These are phyloP conservation scores for Coemansia sp. DNA, from an alignment of 192 early-diverging fungal genomes.

Conservation along the genomic window DNA sequence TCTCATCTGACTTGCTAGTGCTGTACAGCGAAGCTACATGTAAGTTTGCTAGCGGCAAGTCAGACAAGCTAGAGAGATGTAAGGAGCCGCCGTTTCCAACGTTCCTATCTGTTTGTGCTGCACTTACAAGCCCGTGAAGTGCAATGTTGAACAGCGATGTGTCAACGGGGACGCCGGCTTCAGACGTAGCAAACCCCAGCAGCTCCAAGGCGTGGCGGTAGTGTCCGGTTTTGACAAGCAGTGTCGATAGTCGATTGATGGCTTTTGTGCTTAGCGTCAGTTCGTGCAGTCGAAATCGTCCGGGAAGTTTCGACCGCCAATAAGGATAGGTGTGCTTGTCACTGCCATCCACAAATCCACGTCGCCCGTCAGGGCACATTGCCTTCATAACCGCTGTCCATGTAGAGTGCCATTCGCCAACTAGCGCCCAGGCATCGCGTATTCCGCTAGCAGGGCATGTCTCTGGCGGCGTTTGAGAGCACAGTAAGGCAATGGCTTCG, in stretches of 20 bases:
- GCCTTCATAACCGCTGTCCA: conserved; percentile 31
- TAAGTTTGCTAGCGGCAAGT: conserved; percentile 15
- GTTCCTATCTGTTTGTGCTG: neutral
- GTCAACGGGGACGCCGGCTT: conserved; percentile 21
- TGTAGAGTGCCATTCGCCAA: conserved; percentile 30
- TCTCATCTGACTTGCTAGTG: neutral
- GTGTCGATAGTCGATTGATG: conserved; percentile 9
- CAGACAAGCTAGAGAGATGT: conserved; percentile 6
- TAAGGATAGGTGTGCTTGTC: conserved; percentile 25
- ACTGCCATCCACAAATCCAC: conserved; percentile 11
- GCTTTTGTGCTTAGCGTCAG: conserved; percentile 39
- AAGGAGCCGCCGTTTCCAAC: neutral
- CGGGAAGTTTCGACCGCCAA: conserved; percentile 36
- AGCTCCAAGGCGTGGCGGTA: conserved; percentile 10
- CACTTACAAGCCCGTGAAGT: conserved; percentile 15
- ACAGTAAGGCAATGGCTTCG: conserved; percentile 8
- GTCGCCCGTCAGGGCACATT: conserved; percentile 31
- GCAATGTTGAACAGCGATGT: conserved; percentile 35
- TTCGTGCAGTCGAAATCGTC: conserved; percentile 27
- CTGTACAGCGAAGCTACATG: conserved; percentile 13
- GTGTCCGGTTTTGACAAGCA: conserved; percentile 14
- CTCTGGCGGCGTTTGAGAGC: neutral
- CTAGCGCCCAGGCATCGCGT: conserved; percentile 9
- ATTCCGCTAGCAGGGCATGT: neutral
- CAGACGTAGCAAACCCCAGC: conserved; percentile 32